Percentiles rank a stretch among this genome's conserved stretches.
Evolutionary conservation across 352 stramenopile species (phyloP).

Genomic region (Pythium folliculosum): DNA sequence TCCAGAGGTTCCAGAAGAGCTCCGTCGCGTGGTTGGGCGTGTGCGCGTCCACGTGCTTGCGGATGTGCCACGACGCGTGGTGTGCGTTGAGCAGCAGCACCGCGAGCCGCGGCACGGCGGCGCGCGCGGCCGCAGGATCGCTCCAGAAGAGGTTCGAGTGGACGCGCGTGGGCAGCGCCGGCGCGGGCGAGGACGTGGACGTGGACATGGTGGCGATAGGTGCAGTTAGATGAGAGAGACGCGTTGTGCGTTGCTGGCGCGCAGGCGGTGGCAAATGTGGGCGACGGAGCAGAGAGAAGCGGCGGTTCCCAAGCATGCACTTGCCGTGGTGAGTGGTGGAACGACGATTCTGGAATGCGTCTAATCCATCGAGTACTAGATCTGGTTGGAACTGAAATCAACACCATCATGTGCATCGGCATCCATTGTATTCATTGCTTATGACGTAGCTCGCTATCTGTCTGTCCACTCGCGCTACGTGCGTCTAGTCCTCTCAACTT

Average conservation of each 20-base stretch:
- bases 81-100: constrained; percentile 66
- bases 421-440: no score
- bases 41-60: constrained; percentile 17
- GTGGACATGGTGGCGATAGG: constrained; percentile 8
- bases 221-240: no score
- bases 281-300: background rate
- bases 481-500: no score
- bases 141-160: constrained; percentile 69
- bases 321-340: background rate
- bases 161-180: constrained; percentile 21
- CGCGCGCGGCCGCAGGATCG: constrained; percentile 29
- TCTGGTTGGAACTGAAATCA: background rate
- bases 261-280: background rate
- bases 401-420: no score
- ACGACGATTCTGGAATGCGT: background rate
- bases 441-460: no score
- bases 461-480: no score
- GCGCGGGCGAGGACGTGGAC: constrained; percentile 5
- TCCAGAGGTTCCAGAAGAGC: constrained; percentile 78
- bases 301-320: background rate
- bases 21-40: constrained; percentile 34
- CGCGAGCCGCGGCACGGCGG: constrained; percentile 42
- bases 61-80: constrained; percentile 48
- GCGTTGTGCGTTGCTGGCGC: background rate
- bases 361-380: background rate